phyloP scores from a whole-genome alignment of 257 asterid genomes.

The Salvia splendens region DNA sequence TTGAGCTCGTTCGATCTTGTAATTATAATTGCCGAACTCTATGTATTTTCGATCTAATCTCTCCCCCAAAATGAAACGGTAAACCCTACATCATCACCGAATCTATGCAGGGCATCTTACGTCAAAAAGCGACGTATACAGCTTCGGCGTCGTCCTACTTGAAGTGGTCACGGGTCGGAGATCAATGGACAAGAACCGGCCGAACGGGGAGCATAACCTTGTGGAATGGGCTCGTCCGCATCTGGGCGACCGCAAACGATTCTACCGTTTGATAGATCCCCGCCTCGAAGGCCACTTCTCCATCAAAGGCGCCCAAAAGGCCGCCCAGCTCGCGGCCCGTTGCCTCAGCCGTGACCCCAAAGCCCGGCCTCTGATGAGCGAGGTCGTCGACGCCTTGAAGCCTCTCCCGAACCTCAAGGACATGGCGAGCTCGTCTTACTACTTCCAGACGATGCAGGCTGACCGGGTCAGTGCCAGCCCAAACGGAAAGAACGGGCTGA shows the following conservation, averaged over 20 bases:
- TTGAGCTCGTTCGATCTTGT: too few species aligned
- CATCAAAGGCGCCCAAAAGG: constrained; percentile 66
- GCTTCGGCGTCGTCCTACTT: constrained; percentile 62
- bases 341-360: constrained; percentile 63
- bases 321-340: constrained; percentile 56
- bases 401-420: constrained; percentile 66
- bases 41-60: too few species aligned
- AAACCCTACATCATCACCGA: background rate
- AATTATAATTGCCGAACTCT: too few species aligned
- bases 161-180: constrained; percentile 66
- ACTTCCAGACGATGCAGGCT: constrained; percentile 57
- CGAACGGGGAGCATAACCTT: constrained; percentile 63
- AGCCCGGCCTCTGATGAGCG: constrained; percentile 58
- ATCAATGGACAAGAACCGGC: constrained; percentile 71
- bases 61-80: too few species aligned
- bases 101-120: constrained; percentile 55
- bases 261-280: constrained; percentile 60
- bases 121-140: constrained; percentile 63
- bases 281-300: constrained; percentile 68
- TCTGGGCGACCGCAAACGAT: constrained; percentile 52
- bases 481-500: constrained; percentile 39
- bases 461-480: constrained; percentile 49
- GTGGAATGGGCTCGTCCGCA: constrained; percentile 71
- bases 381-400: constrained; percentile 59
- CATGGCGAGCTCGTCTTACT: constrained; percentile 71